These are phyloP conservation scores for Beauveria rudraprayagi DNA, from an alignment of 2,329 filamentous ascomycete genomes.

Conservation along the genomic window DNA sequence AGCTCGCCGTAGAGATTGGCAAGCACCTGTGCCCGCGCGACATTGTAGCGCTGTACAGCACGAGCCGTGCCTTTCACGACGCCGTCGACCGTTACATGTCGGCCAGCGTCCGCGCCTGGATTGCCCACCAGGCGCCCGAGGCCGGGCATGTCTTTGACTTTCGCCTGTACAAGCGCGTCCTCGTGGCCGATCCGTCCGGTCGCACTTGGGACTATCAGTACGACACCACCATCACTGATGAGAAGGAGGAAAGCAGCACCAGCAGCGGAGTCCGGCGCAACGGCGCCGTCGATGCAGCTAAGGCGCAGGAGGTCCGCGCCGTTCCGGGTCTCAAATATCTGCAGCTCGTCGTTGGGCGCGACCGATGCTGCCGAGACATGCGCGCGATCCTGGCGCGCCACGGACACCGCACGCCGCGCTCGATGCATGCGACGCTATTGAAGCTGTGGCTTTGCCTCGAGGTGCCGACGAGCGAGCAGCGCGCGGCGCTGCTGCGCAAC, in stretches of 20 bases:
- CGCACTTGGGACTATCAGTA: conserved; percentile 28
- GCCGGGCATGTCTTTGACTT: conserved; percentile 53
- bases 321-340: conserved; percentile 62
- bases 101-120: conserved; percentile 49
- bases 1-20: conserved; percentile 48
- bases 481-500: conserved; percentile 48
- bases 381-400: conserved; percentile 49
- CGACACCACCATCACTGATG: neutral
- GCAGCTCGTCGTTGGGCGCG: conserved; percentile 54
- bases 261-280: neutral
- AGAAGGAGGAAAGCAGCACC: neutral
- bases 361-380: conserved; percentile 52
- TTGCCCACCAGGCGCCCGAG: conserved; percentile 44
- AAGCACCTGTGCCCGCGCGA: conserved; percentile 46
- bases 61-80: conserved; percentile 54
- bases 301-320: conserved; percentile 30
- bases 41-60: conserved; percentile 56
- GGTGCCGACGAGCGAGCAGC: conserved; percentile 45
- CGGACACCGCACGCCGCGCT: conserved; percentile 47
- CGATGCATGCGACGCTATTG: conserved; percentile 40
- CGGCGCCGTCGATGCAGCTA: neutral
- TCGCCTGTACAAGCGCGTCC: conserved; percentile 47
- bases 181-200: conserved; percentile 51
- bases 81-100: conserved; percentile 52
- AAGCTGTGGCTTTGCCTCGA: conserved; percentile 72